Percentiles rank a stretch among this genome's conserved stretches.
Evolutionary conservation across 257 asterid species (phyloP).

Genomic region (Solanum acaule): DNA sequence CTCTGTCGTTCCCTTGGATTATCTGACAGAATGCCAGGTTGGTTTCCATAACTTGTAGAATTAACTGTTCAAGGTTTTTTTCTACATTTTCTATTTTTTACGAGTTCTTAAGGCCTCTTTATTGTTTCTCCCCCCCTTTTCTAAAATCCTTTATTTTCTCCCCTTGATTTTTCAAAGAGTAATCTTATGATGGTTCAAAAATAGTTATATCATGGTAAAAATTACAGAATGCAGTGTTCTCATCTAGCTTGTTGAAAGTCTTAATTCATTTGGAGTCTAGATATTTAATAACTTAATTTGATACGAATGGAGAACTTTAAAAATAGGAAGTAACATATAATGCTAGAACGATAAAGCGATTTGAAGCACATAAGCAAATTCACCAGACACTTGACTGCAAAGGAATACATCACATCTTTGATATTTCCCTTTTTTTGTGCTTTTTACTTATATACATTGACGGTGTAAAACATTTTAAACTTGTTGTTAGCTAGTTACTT

Average conservation of each 20-base stretch:
- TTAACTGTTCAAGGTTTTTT: neutral
- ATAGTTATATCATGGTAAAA: neutral
- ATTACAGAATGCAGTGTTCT: neutral
- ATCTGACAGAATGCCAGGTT: slow-evolving; percentile 95
- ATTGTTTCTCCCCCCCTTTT: neutral
- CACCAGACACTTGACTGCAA: neutral
- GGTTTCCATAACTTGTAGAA: neutral
- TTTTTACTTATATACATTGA: neutral
- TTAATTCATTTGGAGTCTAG: neutral
- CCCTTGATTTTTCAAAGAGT: neutral
- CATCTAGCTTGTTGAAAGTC: neutral
- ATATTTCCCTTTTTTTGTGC: neutral
- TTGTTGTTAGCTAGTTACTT: neutral
- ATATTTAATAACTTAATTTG: neutral
- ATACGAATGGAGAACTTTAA: neutral
- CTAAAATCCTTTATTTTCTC: neutral
- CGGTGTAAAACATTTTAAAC: neutral
- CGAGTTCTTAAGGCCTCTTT: neutral
- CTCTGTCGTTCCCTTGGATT: slow-evolving; percentile 90
- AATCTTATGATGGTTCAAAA: neutral
- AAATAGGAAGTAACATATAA: neutral
- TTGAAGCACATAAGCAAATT: neutral
- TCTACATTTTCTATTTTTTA: neutral
- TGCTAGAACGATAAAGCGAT: neutral
- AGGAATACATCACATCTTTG: neutral